Conservation (phyloP, 2,329 filamentous ascomycete species). For the Neocatenulostroma microsporum region DNA sequence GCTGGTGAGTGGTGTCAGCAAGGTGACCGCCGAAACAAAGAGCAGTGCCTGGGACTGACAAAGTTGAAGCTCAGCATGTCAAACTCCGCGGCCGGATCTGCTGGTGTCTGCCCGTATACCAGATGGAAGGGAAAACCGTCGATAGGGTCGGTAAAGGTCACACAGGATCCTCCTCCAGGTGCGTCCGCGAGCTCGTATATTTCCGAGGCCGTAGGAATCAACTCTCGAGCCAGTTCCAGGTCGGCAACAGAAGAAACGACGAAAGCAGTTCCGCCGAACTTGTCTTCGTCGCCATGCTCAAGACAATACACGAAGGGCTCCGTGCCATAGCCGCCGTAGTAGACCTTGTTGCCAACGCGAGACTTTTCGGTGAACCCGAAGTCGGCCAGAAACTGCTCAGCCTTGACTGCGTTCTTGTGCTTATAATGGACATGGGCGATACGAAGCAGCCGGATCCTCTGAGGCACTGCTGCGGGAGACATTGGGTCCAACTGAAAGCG, state of each 20-base stretch:
- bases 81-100: constrained; percentile 18
- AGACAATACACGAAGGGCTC: constrained; percentile 41
- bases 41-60: too few relatives aligned
- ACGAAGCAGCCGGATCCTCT: not conserved
- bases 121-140: constrained; percentile 37
- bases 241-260: constrained; percentile 37
- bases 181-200: constrained; percentile 30
- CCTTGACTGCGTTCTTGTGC: constrained; percentile 3
- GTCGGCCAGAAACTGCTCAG: constrained; percentile 5
- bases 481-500: too few relatives aligned
- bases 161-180: constrained; percentile 34
- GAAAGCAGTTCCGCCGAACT: constrained; percentile 38
- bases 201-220: constrained; percentile 23
- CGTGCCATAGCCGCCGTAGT: constrained; percentile 37
- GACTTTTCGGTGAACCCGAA: constrained; percentile 8
- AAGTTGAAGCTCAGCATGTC: constrained; percentile 31
- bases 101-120: constrained; percentile 31
- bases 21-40: too few relatives aligned
- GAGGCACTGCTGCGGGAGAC: too few relatives aligned
- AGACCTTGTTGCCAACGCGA: constrained; percentile 29
- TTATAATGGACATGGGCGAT: constrained; percentile 3
- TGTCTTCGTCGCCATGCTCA: constrained; percentile 29
- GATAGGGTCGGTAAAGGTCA: constrained; percentile 34
- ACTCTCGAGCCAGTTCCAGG: constrained; percentile 34
- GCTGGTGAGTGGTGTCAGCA: too few relatives aligned